Base-by-base conservation (phyloP, 768 basidiomycete species). In the Lactifluus echinatus region DNA sequence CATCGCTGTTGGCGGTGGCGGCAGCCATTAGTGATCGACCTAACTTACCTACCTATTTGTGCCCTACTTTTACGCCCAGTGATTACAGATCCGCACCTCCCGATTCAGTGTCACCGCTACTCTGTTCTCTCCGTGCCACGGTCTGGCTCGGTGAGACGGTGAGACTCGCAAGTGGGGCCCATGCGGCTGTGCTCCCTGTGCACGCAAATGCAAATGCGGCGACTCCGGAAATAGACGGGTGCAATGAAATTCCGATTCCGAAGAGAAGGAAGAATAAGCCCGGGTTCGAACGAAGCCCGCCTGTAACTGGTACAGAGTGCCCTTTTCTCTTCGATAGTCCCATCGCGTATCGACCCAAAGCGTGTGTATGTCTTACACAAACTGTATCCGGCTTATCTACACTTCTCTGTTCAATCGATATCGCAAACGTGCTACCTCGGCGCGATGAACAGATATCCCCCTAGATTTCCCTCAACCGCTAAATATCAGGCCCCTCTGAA, bases 131-230 rank as follows among this genome's bases (percentile, higher is more conserved):
- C 49, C 44, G 55, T 57, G 48, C 57, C 46, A 36, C 6, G n/a
- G 7, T n/a, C 40, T 43, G 57, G 53, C 57, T 59, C 47, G 24
- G 21, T n/a, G 12, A 34, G 43, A n/a, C n/a, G 45, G 31, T 48
- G 26, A 23, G 26, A 19, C 40, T 17, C 31, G 47, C 42, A 15
- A 26, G 37, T 53, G 44, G n/a, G 29, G 44, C 15, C 46, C 40
- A 48, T 49, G 57, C 51, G 53, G 57, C 54, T 55, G 54, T 55
- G 54, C 54, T 48, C 4, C 45, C 57, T 58, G 52, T 43, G 57
- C 47, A 49, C 24, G 24, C 36, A 29, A 31, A 49, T 19, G 24
- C 36, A 29, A 31, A 48, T 24, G 36, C 45, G 39, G 55, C 44
- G 36, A 53, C 45, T 33, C 57, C 40, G 33, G 50, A 49, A 54